Evolutionary conservation across 768 basidiomycete genomes (phyloP), one percentile per base, ranked within the genome.

Genomic region (Postia placenta): DNA sequence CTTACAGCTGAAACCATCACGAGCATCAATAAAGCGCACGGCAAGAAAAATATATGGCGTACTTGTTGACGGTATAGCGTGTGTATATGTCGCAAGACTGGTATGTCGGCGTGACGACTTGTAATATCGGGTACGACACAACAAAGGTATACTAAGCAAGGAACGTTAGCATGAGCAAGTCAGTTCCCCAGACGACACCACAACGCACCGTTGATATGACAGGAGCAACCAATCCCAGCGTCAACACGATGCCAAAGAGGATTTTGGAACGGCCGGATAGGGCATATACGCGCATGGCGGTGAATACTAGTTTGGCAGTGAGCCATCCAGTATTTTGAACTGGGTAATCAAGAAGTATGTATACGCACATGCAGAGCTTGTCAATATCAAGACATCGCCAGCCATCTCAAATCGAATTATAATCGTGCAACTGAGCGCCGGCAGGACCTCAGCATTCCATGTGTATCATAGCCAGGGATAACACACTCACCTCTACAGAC

Each of bases 261-360:
- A 20, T 26, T 11, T n/a, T 15, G 28, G 46, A 36, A 3, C 46
- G 25, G 19, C 38, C 25, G 47, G 49, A 55, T 1, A 58, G 35
- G 3, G 57, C 57, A 26, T 44, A 58, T 2, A 58, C 45, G 2
- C 56, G 53, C 9, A 58, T 36, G 3, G 56, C 56, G 6, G 47
- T 48, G 19, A 55, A 51, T 3, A 51, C 56, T 58, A 26, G n/a
- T n/a, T n/a, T n/a, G n/a, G n/a, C n/a, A n/a, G n/a, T n/a, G n/a
- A n/a, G n/a, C n/a, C n/a, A n/a, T n/a, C n/a, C n/a, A 9, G 20
- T 11, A 22, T 39, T 38, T 4, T 30, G 15, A 30, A 48, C 19
- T 19, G 12, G 5, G 48, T 14, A n/a, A n/a, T n/a, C n/a, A n/a
- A n/a, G n/a, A n/a, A n/a, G n/a, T n/a, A n/a, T n/a, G n/a, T n/a